Base-by-base conservation (phyloP, 2,329 filamentous ascomycete species). In the Ophiostoma sp. region DNA sequence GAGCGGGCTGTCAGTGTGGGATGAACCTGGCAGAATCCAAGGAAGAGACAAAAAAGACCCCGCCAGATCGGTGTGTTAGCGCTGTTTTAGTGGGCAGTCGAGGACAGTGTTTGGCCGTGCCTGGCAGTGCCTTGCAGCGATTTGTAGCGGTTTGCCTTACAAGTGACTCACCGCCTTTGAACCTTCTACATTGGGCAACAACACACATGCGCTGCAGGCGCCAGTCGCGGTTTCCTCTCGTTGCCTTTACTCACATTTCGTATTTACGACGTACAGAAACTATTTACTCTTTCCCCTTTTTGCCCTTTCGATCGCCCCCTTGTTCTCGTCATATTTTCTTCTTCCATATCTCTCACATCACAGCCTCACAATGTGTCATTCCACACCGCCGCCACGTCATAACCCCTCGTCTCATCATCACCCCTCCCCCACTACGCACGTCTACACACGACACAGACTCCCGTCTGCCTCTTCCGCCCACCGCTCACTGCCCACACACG, bases 401-500 rank as follows among this genome's bases (percentile, higher is more conserved):
- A 11, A 22, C 17, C 33, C 39, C 42, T 50, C 25, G 3, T 3
- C 28, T 15, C 64, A 28, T 22, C 25, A 4, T 28, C n/a, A n/a
- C 33, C 3, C 33, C 42, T 19, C 15, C 64, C 25, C 64, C n/a
- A 17, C 25, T 50, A 11, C 19, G 2, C 42, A 5, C 33, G 15
- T 25, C 45, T 55, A 66, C 33, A 73, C 72, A 22, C 72, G 72
- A 31, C 73, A 72, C 42, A 74, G 70, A 7, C 66, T 33, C 7
- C 73, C 73, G 31, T 66, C 70, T 1, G n/a, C 55, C 33, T 70
- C 36, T 12, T 71, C 50, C 19, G 64, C 70, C 75, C 75, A 77
- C 15, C 66, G 72, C 72, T 77, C 76, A 28, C 73, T 75, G 22
- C 76, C 76, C 2, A 77, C 76, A 6, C 74, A 76, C 4, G 74